Evolutionary conservation across 2,329 filamentous ascomycete species (phyloP).

Genomic region (Sarocladiaceae sp.): DNA sequence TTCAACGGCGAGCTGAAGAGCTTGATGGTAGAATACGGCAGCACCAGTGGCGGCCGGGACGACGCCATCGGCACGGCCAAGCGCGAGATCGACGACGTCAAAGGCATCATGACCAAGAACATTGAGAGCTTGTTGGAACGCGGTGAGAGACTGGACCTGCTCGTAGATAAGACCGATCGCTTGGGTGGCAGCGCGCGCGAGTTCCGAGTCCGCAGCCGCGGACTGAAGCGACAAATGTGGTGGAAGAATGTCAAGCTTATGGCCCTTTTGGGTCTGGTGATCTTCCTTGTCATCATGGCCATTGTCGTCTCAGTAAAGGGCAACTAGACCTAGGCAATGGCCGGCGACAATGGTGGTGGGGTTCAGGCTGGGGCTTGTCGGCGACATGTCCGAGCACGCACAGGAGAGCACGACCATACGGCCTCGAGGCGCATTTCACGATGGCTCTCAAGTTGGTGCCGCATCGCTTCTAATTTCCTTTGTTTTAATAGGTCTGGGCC

Average conservation of each 20-base stretch:
- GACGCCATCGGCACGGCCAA: slow-evolving; percentile 83
- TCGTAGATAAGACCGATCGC: slow-evolving; percentile 95
- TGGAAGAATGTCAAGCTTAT: slow-evolving; percentile 99
- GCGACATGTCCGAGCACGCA: not conserved
- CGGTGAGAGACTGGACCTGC: slow-evolving; percentile 85
- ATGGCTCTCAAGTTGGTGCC: not conserved
- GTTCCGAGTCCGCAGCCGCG: slow-evolving; percentile 82
- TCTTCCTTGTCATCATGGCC: slow-evolving; percentile 54
- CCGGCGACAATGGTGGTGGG: slow-evolving; percentile 21
- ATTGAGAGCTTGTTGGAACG: slow-evolving; percentile 86
- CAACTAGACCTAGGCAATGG: slow-evolving; percentile 43
- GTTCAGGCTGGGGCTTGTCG: not conserved
- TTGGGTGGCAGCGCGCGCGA: slow-evolving; percentile 84
- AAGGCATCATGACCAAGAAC: slow-evolving; percentile 93
- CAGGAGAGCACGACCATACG: not conserved
- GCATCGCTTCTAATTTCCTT: not conserved
- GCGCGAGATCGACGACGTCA: slow-evolving; percentile 86
- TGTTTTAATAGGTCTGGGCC: not conserved
- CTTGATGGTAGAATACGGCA: slow-evolving; percentile 81
- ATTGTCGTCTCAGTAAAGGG: slow-evolving; percentile 49
- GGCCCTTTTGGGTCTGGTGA: slow-evolving; percentile 68
- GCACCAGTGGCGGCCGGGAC: slow-evolving; percentile 67
- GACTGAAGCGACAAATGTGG: slow-evolving; percentile 93
- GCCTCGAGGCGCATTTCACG: not conserved
- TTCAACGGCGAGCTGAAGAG: slow-evolving; percentile 78